A percentile compares a stretch with the other conserved stretches of the same genome.
Evolutionary conservation across 306 rosid genomes (phyloP).

Genomic region (Cucumis melo): DNA sequence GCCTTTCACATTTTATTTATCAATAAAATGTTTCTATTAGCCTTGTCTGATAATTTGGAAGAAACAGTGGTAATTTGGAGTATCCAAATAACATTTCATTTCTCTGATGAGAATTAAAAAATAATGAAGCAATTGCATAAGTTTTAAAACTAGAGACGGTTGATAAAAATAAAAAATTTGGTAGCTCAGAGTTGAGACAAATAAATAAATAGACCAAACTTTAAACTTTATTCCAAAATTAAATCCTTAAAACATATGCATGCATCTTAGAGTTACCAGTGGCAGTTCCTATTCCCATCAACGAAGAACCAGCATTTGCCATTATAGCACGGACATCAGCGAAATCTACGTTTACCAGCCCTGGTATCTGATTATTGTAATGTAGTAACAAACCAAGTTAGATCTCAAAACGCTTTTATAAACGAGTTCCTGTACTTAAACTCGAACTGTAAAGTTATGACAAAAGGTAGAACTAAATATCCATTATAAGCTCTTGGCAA

Average conservation of each 20-base stretch:
- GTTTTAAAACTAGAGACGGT: background rate
- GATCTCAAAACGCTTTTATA: background rate
- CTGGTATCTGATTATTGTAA: slow-evolving; percentile 51
- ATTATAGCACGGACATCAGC: slow-evolving; percentile 93
- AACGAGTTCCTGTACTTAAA: background rate
- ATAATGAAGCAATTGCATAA: background rate
- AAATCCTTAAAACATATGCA: background rate
- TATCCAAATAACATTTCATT: background rate
- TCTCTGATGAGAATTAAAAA: background rate
- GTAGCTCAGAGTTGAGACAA: background rate
- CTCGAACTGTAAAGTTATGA: background rate
- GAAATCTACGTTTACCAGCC: slow-evolving; percentile 86
- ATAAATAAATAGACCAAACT: background rate
- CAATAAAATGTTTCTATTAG: background rate
- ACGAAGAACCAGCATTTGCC: slow-evolving; percentile 91
- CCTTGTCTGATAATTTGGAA: background rate
- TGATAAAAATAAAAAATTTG: background rate
- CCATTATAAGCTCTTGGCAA: background rate
- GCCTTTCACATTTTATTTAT: background rate
- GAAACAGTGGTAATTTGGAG: background rate
- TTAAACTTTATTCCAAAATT: background rate
- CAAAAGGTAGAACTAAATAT: background rate
- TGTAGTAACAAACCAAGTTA: background rate
- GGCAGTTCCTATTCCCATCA: slow-evolving; percentile 94
- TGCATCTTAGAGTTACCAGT: slow-evolving; percentile 39